Percentiles rank a stretch among this genome's conserved stretches.
Evolutionary conservation across 257 asterid genomes (phyloP).

Genomic region (Solanum microdontum): DNA sequence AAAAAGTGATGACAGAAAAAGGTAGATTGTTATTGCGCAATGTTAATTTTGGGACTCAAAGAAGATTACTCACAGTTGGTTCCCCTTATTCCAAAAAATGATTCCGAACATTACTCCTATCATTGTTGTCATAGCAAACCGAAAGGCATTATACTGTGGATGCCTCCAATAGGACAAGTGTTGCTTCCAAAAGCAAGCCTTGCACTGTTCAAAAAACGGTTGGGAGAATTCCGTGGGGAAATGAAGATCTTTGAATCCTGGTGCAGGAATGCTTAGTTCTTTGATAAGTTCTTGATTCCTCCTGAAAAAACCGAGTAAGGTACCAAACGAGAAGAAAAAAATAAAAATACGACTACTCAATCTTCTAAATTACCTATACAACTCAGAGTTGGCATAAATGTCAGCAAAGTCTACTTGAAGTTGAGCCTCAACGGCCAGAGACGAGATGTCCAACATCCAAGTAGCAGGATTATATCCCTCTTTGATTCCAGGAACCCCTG

Average conservation of each 20-base stretch:
- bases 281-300: slow-evolving; percentile 62
- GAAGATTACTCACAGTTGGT: slow-evolving; percentile 36
- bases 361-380: slow-evolving; percentile 39
- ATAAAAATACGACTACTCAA: neutral
- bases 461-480: slow-evolving; percentile 85
- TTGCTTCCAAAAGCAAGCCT: slow-evolving; percentile 83
- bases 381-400: slow-evolving; percentile 53
- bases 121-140: slow-evolving; percentile 54
- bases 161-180: slow-evolving; percentile 71
- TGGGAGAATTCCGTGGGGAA: slow-evolving; percentile 55
- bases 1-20: neutral
- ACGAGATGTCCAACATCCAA: slow-evolving; percentile 78
- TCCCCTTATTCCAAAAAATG: slow-evolving; percentile 66
- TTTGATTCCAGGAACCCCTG: slow-evolving; percentile 64
- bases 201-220: slow-evolving; percentile 47
- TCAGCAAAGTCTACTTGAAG: slow-evolving; percentile 64
- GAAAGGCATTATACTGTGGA: slow-evolving; percentile 53
- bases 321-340: neutral
- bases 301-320: slow-evolving; percentile 23
- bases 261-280: slow-evolving; percentile 51
- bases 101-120: slow-evolving; percentile 57
- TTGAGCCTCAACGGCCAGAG: slow-evolving; percentile 63
- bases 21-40: neutral
- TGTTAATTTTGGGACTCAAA: neutral
- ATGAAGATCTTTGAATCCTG: slow-evolving; percentile 48